Base-by-base conservation (phyloP, 306 rosid species). In the Ochetophila trinervis region DNA sequence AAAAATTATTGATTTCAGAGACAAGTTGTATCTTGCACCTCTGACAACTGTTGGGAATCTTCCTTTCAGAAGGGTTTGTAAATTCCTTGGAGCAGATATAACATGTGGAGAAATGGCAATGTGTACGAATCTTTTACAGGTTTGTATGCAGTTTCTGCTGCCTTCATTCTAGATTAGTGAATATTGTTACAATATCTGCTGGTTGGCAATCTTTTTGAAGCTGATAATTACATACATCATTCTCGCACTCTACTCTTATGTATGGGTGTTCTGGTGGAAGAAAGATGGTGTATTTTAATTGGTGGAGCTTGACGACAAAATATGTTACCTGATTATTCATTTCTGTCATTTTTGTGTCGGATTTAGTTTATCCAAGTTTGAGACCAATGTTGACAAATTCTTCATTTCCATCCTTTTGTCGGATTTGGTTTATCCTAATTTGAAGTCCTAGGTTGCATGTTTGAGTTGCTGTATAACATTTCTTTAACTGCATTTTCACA, bases 81-180 rank as follows among this genome's bases (percentile, higher is more conserved):
- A 89, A 86, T 88, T 62, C 40, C 83, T 93, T 57, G 95, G 97
- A 62, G 93, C 95, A 27, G 98, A 89, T 66, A 77, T 93, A 57
- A 93, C 97, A 37, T 89, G 97, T 60, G 97, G 97, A 63, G 98
- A 93, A 86, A 93, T 93, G 98, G 97, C 97, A 65, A 89, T 92
- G 95, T 93, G 98, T 83, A 79, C 91, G 34, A 93, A 93, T 86
- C 88, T 93, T 64, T 77, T 93, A 84, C 93, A 89, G 97, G 98
- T 93, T 69, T 19, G 54, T 74, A 10, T 65, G 58, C 40, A 48
- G 60, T 62, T 78, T 69, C 58, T 68, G 14, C 40, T 57, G 70
- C 48, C 3, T 20, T 49, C 16, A 3, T 17, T 10, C 13, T 21
- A 21, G 19, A 22, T 3, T 24, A 22, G 21, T 42, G 5, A 11